These are phyloP conservation scores for Beauveria medogensis DNA, from an alignment of 2,329 filamentous ascomycete species.

Conservation along the genomic window DNA sequence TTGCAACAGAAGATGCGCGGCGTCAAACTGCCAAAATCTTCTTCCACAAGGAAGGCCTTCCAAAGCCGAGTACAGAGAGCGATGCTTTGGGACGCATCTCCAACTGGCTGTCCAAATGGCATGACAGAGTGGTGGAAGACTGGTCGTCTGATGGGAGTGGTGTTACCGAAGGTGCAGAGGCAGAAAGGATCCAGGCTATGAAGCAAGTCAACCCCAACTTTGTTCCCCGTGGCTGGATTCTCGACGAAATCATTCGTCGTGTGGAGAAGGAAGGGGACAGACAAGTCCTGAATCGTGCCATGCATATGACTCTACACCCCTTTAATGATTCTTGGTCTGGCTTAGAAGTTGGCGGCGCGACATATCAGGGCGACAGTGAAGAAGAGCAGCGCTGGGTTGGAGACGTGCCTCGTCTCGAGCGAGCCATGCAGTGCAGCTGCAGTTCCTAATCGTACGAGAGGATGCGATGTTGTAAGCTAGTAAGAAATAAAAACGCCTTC, in stretches of 20 bases:
- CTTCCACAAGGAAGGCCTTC: conserved; percentile 68
- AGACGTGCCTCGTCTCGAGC: conserved; percentile 69
- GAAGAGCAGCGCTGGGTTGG: conserved; percentile 80
- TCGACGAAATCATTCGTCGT: conserved; percentile 85
- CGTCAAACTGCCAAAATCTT: conserved; percentile 61
- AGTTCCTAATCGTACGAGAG: conserved; percentile 57
- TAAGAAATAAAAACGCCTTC: background rate
- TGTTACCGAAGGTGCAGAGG: conserved; percentile 39
- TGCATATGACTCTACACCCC: conserved; percentile 76
- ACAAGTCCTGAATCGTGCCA: conserved; percentile 66
- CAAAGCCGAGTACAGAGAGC: conserved; percentile 49
- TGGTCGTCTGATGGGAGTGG: conserved; percentile 50
- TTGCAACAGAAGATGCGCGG: conserved; percentile 57
- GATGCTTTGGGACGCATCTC: conserved; percentile 60
- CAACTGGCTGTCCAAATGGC: conserved; percentile 78
- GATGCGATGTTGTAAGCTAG: background rate
- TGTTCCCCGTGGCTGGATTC: conserved; percentile 79
- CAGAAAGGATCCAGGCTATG: conserved; percentile 64
- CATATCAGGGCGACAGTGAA: conserved; percentile 50
- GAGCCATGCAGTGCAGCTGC: conserved; percentile 90
- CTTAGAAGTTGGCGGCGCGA: conserved; percentile 36
- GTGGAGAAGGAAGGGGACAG: conserved; percentile 80
- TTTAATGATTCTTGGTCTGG: conserved; percentile 73
- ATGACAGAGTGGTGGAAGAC: conserved; percentile 61
- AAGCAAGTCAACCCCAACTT: conserved; percentile 88